Base-by-base conservation (phyloP, 2,329 filamentous ascomycete genomes). In the Aspergillus fijiensis region DNA sequence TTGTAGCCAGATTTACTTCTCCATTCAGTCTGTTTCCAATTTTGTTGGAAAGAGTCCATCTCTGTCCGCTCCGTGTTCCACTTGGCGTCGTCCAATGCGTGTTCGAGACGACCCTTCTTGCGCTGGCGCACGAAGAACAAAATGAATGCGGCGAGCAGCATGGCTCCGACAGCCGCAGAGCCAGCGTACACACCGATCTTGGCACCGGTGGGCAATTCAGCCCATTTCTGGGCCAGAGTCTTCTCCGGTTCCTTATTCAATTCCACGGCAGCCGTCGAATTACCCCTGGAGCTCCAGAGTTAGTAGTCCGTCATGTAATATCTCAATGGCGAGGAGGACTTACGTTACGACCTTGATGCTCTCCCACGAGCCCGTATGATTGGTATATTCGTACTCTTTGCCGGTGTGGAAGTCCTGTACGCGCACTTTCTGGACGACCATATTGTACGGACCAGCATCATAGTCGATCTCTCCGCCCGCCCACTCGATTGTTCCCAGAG, bases 391-490 rank as follows among this genome's bases (percentile, higher is more conserved):
- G 71, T 92, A 93, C 71, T 87, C 85, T 70, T 86, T 87, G 57
- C 79, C 81, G 2, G 85, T 83, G 45, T 80, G 83, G 70, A 85
- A 88, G 74, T 84, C 85, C 58, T 80, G 67, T 39, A 83, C 80
- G n/a, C 81, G 81, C 16, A 86, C 74, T 48, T 81, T 84, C 79
- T 89, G 84, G 61, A 94, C 83, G 51, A 84, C 85, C 90, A 94
- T 93, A 66, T 82, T 87, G 76, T 85, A 94, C 0, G 90, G 90
- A 0, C 81, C 88, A 23, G 84, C 71, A 39, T 74, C 69, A 71
- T 88, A 93, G 70, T 92, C 81, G 35, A 89, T 90, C 54, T 80
- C 71, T 59, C 89, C 89, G 53, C 88, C 88, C 49, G 88, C 89
- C 89, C 89, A 91, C 31, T 85, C 77, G 49, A 88, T 84, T 0